These are phyloP conservation scores for Vaccinium myrtillus DNA, from an alignment of 148 eudicot genomes.

Conservation along the genomic window DNA sequence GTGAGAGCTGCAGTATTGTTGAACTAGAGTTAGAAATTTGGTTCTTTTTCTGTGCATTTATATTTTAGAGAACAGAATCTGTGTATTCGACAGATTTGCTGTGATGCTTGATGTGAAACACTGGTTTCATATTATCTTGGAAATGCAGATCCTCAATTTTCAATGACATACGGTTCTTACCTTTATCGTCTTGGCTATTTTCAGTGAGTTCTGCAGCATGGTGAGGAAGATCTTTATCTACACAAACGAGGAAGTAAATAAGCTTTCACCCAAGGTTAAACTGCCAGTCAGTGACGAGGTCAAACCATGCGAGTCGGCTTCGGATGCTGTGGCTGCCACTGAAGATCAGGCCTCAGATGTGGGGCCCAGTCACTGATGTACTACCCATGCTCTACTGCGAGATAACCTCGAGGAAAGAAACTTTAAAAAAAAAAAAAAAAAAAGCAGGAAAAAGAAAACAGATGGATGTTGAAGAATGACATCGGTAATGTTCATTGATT, in stretches of 20 bases:
- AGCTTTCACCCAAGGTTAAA: conserved; percentile 72
- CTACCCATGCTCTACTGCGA: neutral
- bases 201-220: conserved; percentile 91
- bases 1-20: neutral
- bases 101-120: neutral
- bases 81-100: neutral
- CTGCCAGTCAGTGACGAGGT: conserved; percentile 38
- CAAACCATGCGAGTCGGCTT: conserved; percentile 34
- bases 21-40: neutral
- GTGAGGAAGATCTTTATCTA: conserved; percentile 78
- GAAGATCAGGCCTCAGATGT: conserved; percentile 64
- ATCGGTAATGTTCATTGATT: neutral
- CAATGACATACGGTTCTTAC: neutral
- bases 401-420: neutral
- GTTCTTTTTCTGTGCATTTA: neutral
- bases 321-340: conserved; percentile 39
- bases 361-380: conserved; percentile 39
- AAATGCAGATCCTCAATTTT: neutral
- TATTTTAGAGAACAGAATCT: neutral
- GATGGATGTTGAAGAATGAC: neutral
- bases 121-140: neutral
- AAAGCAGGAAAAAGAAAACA: neutral
- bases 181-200: conserved; percentile 1
- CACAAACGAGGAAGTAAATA: conserved; percentile 82
- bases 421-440: neutral